Conservation (phyloP, 257 asterid genomes). For the Solanum arcanum region DNA sequence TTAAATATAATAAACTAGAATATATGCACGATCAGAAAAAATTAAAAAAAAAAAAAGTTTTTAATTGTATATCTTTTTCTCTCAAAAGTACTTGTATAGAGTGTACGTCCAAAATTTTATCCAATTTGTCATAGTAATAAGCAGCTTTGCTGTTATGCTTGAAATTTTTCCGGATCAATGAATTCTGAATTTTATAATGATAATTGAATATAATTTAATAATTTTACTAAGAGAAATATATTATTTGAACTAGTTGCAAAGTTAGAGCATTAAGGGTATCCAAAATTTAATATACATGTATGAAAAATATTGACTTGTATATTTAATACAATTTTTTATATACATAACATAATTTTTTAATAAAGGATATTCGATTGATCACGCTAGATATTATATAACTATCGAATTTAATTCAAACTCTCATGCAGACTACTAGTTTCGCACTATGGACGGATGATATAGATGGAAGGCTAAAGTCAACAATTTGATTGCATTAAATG, state of each 20-base stretch:
- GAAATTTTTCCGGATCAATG: neutral
- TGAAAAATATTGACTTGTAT: too few relatives aligned
- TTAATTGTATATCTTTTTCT: neutral
- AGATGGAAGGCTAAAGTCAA: neutral
- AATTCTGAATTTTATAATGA: neutral
- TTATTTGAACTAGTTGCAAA: fast-evolving
- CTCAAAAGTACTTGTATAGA: neutral
- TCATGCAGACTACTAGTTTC: too few relatives aligned
- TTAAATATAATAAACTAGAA: neutral
- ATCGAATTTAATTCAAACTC: neutral
- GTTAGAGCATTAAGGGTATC: fast-evolving
- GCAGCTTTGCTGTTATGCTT: neutral
- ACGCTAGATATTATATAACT: too few relatives aligned
- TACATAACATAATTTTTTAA: fast-evolving
- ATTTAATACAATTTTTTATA: too few relatives aligned
- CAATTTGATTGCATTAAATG: neutral
- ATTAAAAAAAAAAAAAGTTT: neutral
- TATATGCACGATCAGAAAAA: too few relatives aligned
- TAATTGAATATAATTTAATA: too few relatives aligned
- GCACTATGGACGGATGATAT: neutral
- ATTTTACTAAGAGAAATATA: too few relatives aligned
- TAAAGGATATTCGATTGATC: fast-evolving
- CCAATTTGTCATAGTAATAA: neutral
- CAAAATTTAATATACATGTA: too few relatives aligned
- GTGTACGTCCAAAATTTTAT: neutral